Conservation (phyloP, 352 stramenopile genomes). For the Nothophytophthora sp. region DNA sequence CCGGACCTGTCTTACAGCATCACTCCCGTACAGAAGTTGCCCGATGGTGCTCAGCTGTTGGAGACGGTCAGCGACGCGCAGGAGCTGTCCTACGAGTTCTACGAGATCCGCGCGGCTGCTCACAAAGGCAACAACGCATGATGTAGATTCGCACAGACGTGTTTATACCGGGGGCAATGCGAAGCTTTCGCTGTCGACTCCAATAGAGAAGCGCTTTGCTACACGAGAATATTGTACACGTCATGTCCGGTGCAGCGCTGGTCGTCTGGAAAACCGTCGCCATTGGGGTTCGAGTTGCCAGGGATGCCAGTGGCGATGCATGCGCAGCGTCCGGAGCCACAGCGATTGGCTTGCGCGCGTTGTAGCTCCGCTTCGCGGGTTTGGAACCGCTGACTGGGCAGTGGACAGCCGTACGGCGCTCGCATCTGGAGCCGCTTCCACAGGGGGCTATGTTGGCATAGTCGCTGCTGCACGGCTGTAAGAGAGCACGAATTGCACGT, state of each 20-base stretch:
- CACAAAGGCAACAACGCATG: constrained; percentile 11
- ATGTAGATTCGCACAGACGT: too few relatives aligned
- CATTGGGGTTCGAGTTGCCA: constrained; percentile 76
- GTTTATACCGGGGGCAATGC: too few relatives aligned
- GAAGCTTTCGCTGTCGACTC: too few relatives aligned
- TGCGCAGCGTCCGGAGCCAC: constrained; percentile 69
- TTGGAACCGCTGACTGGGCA: constrained; percentile 47
- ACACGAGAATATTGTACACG: constrained; percentile 64
- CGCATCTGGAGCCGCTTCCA: constrained; percentile 71
- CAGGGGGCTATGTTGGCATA: constrained; percentile 54
- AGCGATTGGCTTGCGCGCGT: constrained; percentile 67
- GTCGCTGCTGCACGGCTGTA: constrained; percentile 50
- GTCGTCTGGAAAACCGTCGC: constrained; percentile 71
- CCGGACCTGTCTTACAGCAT: constrained; percentile 69
- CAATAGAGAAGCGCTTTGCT: constrained; percentile 4
- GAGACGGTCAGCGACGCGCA: constrained; percentile 76
- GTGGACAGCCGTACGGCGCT: constrained; percentile 69
- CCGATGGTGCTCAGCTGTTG: constrained; percentile 62
- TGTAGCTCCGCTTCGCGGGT: constrained; percentile 66
- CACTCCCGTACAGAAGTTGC: constrained; percentile 60
- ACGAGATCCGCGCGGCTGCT: constrained; percentile 63
- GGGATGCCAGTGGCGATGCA: constrained; percentile 56
- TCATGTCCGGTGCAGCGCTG: constrained; percentile 59
- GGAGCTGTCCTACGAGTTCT: constrained; percentile 87
- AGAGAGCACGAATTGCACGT: constrained; percentile 77